These are phyloP conservation scores for Ajuga reptans DNA, from an alignment of 305 asterid species.

Conservation along the genomic window DNA sequence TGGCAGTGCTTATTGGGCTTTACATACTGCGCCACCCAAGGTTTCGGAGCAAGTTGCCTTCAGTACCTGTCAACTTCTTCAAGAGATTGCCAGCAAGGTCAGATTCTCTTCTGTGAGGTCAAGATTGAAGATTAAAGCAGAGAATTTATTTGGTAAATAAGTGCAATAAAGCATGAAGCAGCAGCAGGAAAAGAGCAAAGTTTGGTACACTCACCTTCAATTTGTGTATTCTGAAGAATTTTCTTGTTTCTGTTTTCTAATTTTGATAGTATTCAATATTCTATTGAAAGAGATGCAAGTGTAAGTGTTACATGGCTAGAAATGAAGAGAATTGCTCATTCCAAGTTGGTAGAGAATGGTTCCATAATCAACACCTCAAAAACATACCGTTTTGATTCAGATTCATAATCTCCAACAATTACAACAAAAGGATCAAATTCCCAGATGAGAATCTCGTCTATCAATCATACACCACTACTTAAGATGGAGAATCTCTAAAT, in stretches of 20 bases:
- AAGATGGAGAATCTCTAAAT: constrained; percentile 3
- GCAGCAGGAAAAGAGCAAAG: constrained; percentile 14
- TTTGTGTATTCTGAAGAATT: constrained; percentile 25
- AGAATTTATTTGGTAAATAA: constrained; percentile 25
- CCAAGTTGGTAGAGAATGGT: not conserved
- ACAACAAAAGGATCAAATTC: constrained; percentile 3
- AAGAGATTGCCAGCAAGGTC: constrained; percentile 86
- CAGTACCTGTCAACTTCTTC: constrained; percentile 88
- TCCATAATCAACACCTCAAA: constrained; percentile 4
- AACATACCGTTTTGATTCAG: not conserved
- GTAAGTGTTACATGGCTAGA: constrained; percentile 12
- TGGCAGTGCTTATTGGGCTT: constrained; percentile 62
- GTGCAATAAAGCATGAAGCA: constrained; percentile 32
- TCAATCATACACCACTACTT: not conserved
- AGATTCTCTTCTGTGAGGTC: constrained; percentile 64
- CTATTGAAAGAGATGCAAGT: constrained; percentile 24
- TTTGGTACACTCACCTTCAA: constrained; percentile 18
- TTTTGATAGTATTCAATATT: constrained; percentile 22
- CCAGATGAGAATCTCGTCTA: not conserved
- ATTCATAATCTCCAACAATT: constrained; percentile 14
- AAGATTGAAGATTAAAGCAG: constrained; percentile 17
- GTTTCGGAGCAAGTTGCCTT: constrained; percentile 68
- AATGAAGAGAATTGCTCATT: constrained; percentile 17
- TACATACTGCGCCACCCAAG: constrained; percentile 79
- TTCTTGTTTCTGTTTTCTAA: constrained; percentile 8